phyloP scores from a whole-genome alignment of 192 early-diverging fungal genomes.

The Funneliformis mosseae region DNA sequence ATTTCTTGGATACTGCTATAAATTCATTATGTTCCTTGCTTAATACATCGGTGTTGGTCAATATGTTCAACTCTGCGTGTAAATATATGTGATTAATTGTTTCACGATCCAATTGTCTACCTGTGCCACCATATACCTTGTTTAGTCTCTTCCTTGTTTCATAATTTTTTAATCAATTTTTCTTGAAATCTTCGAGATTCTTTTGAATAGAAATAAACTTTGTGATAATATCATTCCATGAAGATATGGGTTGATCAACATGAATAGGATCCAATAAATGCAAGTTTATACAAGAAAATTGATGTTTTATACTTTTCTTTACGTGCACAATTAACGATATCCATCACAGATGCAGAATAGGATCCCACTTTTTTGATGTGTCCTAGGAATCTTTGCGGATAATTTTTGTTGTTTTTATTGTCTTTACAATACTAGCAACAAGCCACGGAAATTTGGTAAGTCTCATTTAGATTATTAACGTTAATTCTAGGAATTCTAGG shows the following conservation, averaged over 20 bases:
- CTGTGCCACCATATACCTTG: background rate
- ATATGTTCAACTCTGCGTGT: background rate
- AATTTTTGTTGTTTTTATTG: background rate
- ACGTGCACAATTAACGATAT: background rate
- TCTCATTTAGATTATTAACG: background rate
- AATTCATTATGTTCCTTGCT: background rate
- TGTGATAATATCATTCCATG: conserved; percentile 1
- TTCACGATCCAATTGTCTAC: background rate
- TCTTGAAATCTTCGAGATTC: background rate
- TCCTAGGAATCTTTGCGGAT: background rate
- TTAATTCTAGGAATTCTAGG: background rate
- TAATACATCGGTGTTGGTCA: background rate
- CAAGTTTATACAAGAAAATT: background rate
- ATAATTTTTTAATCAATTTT: background rate
- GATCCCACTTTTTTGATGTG: conserved; percentile 7
- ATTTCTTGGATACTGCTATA: background rate
- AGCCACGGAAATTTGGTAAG: background rate
- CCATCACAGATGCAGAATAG: background rate
- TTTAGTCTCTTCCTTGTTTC: background rate
- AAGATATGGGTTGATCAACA: background rate
- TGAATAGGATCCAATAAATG: background rate
- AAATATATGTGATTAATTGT: background rate
- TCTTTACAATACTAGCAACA: background rate
- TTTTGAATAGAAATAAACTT: background rate
- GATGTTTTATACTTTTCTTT: too few species aligned